Evolutionary conservation across 345 rosid species (phyloP).

Genomic region (Eutrema yunnanense): DNA sequence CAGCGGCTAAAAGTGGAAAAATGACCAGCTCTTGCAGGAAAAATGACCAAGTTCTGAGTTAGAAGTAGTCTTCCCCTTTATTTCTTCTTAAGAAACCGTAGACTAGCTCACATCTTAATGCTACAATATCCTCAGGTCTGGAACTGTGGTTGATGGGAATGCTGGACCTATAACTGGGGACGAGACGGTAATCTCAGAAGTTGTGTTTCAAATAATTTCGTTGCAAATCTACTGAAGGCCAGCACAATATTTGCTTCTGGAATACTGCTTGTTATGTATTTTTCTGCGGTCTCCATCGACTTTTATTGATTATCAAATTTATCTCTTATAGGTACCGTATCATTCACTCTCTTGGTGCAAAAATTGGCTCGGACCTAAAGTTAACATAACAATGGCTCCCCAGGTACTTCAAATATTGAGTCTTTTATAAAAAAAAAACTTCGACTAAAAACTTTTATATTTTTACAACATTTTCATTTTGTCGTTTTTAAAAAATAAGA

Average conservation of each 20-base stretch:
- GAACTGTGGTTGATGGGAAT: slow-evolving; percentile 81
- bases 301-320: neutral
- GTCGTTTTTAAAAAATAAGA: neutral
- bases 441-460: neutral
- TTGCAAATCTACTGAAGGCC: neutral
- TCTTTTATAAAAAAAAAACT: neutral
- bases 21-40: neutral
- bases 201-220: slow-evolving; percentile 9
- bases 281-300: neutral
- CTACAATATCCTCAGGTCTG: slow-evolving; percentile 60
- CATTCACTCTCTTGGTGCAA: slow-evolving; percentile 97
- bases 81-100: neutral
- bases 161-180: slow-evolving; percentile 90
- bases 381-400: slow-evolving; percentile 89
- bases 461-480: neutral
- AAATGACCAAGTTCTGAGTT: neutral
- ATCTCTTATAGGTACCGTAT: slow-evolving; percentile 66
- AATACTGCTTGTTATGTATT: neutral
- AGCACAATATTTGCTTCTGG: neutral
- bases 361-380: slow-evolving; percentile 89
- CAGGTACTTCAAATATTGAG: slow-evolving; percentile 46
- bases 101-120: slow-evolving; percentile 8
- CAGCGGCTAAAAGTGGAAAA: neutral
- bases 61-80: neutral
- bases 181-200: slow-evolving; percentile 63